Percentiles rank a stretch among this genome's conserved stretches.
Conservation (phyloP, 257 asterid genomes). For the Parsonsia alboflavescens region DNA sequence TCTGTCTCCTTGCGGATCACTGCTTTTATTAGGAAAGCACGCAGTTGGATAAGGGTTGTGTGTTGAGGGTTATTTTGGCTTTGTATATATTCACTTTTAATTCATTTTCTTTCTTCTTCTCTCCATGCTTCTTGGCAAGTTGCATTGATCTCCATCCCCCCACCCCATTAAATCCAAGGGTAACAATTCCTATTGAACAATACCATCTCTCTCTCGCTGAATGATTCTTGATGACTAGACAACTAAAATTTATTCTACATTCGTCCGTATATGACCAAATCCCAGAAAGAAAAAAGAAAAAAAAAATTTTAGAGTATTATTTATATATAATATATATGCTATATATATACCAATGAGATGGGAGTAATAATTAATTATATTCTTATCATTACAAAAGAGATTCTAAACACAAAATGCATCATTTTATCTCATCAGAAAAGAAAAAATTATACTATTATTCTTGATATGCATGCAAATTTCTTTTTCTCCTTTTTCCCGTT, state of each 20-base stretch:
- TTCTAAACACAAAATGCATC: not conserved
- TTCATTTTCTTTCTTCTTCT: not conserved
- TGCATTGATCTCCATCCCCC: not conserved
- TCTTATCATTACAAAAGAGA: slow-evolving; percentile 2
- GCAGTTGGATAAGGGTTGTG: slow-evolving; percentile 17
- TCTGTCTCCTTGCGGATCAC: slow-evolving; percentile 12
- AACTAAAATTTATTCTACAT: not conserved
- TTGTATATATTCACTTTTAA: not conserved
- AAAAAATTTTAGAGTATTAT: no score
- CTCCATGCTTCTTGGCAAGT: slow-evolving; percentile 24
- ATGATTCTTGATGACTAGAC: slow-evolving; percentile 13
- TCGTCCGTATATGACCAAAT: not conserved
- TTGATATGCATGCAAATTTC: not conserved
- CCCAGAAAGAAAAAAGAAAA: not conserved
- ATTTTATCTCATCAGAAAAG: not conserved
- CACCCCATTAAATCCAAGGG: not conserved
- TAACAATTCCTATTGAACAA: not conserved
- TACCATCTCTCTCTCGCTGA: not conserved
- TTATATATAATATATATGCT: no score
- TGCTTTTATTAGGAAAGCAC: slow-evolving; percentile 5
- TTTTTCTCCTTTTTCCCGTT: not conserved
- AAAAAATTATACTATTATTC: not conserved
- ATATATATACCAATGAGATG: not conserved
- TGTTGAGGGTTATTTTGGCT: slow-evolving; percentile 20
- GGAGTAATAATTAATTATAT: not conserved